Base-by-base conservation (phyloP, 305 asterid genomes). In the Fraxinus latifolia region DNA sequence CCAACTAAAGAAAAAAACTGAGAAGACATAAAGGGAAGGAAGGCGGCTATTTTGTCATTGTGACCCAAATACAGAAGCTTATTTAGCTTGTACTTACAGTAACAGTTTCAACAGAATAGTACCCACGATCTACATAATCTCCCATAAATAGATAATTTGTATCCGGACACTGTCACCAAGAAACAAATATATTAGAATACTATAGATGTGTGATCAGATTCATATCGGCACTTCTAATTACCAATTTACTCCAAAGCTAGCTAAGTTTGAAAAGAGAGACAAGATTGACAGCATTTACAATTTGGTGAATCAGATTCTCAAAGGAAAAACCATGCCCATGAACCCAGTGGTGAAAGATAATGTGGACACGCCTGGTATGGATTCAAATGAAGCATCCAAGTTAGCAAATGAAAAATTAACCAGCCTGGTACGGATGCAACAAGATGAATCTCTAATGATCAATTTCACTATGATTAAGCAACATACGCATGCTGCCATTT, bases 61-160 rank as follows among this genome's bases (percentile, higher is more conserved):
- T 44, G 37, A 79, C 11, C 80, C 47, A 53, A 72, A 37, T 50
- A 53, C 15, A 65, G 33, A 47, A 77, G 76, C 60, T 62, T 11
- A 65, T 36, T 17, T 32, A 34, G 9, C 27, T 71, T 70, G 80
- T 84, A 88, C 95, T 91, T 88, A 90, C 95, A 21, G 93, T 87
- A 53, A 93, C 97, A 21, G 96, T 91, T 88, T 93, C 96, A 15
- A 93, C 96, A 3, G 93, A 93, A 83, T 91, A 93, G 83, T 91
- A 92, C 77, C 97, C 96, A 79, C 94, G 92, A 86, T 91, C 97
- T 44, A 91, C 97, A 79, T 93, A 93, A 89, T 91, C 96, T 74
- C 97, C 97, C 95, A 92, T 92, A 78, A 92, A 92, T 72, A 92
- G 89, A 84, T 92, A 92, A 88, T 92, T 92, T 50, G 96, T 91